Percentiles rank a stretch among this genome's conserved stretches.
Conservation (phyloP, 108 stramenopile genomes). For the Mediolabrus comicus region DNA sequence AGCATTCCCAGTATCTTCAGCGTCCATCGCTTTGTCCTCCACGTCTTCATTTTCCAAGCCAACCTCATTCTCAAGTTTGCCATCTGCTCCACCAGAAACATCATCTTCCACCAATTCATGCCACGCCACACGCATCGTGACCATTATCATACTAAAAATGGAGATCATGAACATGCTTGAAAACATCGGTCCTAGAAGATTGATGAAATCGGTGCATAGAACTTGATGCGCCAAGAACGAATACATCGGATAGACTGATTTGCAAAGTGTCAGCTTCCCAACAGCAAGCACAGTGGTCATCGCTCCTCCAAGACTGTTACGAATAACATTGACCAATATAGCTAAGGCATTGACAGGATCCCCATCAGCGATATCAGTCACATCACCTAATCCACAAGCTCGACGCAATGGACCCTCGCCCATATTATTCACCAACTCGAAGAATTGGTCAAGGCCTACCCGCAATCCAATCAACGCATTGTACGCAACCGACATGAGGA, state of each 20-base stretch:
- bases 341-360: slow-evolving; percentile 3
- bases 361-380: not conserved
- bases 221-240: not conserved
- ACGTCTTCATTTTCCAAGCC: not conserved
- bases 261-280: not conserved
- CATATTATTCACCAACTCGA: not conserved
- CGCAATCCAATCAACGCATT: not conserved
- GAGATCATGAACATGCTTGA: not conserved
- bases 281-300: not conserved
- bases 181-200: slow-evolving; percentile 3
- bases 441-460: slow-evolving; percentile 2
- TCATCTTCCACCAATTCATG: slow-evolving; percentile 19
- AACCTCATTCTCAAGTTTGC: not conserved
- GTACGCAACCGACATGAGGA: not conserved
- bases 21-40: not conserved
- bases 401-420: slow-evolving; percentile 1
- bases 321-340: slow-evolving; percentile 1
- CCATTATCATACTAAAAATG: slow-evolving; percentile 2
- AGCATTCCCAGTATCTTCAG: not conserved
- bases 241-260: slow-evolving; percentile 2
- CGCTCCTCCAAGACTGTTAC: not conserved
- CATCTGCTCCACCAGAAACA: not conserved
- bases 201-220: slow-evolving; percentile 11
- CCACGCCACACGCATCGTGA: slow-evolving; percentile 16
- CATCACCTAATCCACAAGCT: slow-evolving; percentile 1